Percentiles rank a stretch among this genome's conserved stretches.
phyloP scores from a whole-genome alignment of 257 asterid genomes.

The Ilex asprella region DNA sequence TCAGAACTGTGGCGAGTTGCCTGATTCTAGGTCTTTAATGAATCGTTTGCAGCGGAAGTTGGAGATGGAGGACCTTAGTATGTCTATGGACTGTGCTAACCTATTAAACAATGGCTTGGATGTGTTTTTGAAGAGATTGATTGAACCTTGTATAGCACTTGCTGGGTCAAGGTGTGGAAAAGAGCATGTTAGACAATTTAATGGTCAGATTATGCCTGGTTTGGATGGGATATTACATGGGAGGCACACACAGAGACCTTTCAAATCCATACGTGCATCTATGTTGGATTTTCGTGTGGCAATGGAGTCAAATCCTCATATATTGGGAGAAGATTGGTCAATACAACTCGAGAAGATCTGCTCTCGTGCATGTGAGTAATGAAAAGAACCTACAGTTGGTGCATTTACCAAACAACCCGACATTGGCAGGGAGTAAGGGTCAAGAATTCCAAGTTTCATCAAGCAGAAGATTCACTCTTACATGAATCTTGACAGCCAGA shows the following conservation, averaged over 20 bases:
- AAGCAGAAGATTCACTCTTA: conserved; percentile 4
- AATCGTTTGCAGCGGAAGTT: conserved; percentile 51
- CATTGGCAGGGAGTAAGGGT: not conserved
- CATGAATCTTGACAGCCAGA: conserved; percentile 12
- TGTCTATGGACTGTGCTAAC: conserved; percentile 58
- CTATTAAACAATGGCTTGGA: conserved; percentile 62
- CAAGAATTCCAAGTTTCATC: not conserved
- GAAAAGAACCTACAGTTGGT: conserved; percentile 7
- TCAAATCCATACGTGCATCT: conserved; percentile 16
- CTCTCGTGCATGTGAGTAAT: conserved; percentile 26
- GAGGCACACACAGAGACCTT: conserved; percentile 13
- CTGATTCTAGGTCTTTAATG: conserved; percentile 47
- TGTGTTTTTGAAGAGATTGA: conserved; percentile 54
- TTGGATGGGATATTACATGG: conserved; percentile 16
- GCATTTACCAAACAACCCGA: not conserved
- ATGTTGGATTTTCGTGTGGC: conserved; percentile 72
- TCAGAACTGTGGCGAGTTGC: conserved; percentile 41
- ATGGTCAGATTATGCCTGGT: conserved; percentile 1
- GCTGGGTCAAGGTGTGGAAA: conserved; percentile 30
- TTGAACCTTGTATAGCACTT: conserved; percentile 54
- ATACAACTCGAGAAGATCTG: conserved; percentile 63
- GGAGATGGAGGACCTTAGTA: conserved; percentile 56
- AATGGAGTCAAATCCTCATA: conserved; percentile 56
- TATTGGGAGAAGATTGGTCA: conserved; percentile 78
- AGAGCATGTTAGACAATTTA: conserved; percentile 1